phyloP scores from a whole-genome alignment of 768 basidiomycete genomes.

The Dendrothele bispora region DNA sequence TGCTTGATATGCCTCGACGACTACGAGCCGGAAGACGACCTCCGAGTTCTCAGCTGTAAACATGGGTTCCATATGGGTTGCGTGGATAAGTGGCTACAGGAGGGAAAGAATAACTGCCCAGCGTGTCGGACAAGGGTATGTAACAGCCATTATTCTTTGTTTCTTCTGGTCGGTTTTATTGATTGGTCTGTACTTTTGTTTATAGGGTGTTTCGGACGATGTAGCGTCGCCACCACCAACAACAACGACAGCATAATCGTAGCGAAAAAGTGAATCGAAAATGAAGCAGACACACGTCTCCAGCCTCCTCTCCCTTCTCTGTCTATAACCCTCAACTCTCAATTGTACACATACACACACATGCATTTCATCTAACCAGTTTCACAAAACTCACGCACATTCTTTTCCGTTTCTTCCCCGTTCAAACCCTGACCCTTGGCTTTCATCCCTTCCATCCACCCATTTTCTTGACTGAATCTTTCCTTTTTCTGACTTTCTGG shows the following conservation, averaged over 20 bases:
- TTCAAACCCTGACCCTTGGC: too few species aligned
- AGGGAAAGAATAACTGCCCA: slow-evolving; percentile 88
- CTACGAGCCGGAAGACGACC: slow-evolving; percentile 73
- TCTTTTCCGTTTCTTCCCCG: too few species aligned
- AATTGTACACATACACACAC: too few species aligned
- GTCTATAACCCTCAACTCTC: too few species aligned
- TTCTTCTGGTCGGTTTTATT: neutral
- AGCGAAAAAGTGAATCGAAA: too few species aligned
- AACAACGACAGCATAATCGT: neutral
- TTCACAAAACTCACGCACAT: too few species aligned
- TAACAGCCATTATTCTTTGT: slow-evolving; percentile 7
- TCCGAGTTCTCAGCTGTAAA: slow-evolving; percentile 78
- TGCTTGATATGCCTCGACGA: slow-evolving; percentile 89
- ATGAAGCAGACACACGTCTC: too few species aligned
- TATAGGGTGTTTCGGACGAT: slow-evolving; percentile 2
- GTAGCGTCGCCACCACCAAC: neutral
- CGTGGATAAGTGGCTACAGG: slow-evolving; percentile 86
- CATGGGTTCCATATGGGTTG: slow-evolving; percentile 91
- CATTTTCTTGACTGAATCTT: neutral
- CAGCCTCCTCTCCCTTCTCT: too few species aligned
- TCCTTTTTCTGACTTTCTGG: neutral
- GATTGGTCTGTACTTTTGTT: neutral
- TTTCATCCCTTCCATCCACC: neutral
- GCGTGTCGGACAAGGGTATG: slow-evolving; percentile 80
- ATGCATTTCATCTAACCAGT: too few species aligned